Conservation (phyloP, 768 basidiomycete species). For the Obba rivulosa region DNA sequence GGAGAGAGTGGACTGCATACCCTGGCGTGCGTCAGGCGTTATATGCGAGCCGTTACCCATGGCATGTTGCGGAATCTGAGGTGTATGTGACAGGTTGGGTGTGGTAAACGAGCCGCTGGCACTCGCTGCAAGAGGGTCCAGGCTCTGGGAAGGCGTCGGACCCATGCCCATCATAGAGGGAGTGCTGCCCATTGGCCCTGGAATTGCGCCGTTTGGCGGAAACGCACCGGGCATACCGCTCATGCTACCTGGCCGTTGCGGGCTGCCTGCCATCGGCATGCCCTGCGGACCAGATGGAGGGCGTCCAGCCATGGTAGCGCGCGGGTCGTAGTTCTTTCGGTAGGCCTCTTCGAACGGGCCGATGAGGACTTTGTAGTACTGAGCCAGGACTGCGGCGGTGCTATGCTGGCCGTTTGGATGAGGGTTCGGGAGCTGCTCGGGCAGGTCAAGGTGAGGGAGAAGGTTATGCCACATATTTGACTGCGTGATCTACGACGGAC, state of each 20-base stretch:
- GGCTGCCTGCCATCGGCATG: slow-evolving; percentile 1
- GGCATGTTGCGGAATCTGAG: slow-evolving; percentile 7
- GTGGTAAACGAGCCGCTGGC: neutral
- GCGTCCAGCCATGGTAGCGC: slow-evolving; percentile 32
- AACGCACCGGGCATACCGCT: slow-evolving; percentile 12
- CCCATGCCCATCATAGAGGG: slow-evolving; percentile 8
- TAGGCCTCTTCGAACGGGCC: slow-evolving; percentile 70
- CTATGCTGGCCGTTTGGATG: slow-evolving; percentile 31
- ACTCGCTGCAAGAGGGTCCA: slow-evolving; percentile 1
- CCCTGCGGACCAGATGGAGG: slow-evolving; percentile 17
- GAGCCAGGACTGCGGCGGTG: slow-evolving; percentile 46
- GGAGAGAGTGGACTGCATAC: neutral
- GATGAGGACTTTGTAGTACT: slow-evolving; percentile 59
- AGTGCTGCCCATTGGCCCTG: neutral
- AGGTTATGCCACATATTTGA: slow-evolving; percentile 56
- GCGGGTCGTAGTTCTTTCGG: slow-evolving; percentile 56
- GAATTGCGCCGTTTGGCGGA: neutral
- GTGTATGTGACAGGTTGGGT: slow-evolving; percentile 3
- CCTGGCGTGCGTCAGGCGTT: neutral
- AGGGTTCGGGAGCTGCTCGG: slow-evolving; percentile 21
- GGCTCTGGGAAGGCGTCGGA: neutral
- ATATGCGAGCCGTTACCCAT: neutral
- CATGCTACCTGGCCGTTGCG: slow-evolving; percentile 13
- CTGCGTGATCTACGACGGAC: slow-evolving; percentile 14
- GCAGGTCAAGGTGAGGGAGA: slow-evolving; percentile 39